A percentile compares a stretch with the other conserved stretches of the same genome.
Evolutionary conservation across 805 yeast species (phyloP).

Genomic region (Myxozyma neglecta): DNA sequence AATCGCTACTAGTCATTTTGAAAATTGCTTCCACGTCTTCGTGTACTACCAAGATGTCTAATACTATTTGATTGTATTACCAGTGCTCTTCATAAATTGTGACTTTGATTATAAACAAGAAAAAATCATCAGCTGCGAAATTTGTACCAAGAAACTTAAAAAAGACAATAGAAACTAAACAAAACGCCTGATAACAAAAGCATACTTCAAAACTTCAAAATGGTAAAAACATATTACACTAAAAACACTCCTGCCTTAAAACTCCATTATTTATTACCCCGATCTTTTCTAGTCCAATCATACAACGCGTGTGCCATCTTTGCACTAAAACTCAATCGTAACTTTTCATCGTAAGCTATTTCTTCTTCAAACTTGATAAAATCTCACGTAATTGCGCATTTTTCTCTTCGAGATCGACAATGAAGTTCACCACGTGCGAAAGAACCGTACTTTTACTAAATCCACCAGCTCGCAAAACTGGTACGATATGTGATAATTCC

Average conservation of each 20-base stretch:
- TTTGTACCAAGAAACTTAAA: not conserved
- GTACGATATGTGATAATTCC: conserved; percentile 43
- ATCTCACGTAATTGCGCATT: conserved; percentile 18
- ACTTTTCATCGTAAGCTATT: not conserved
- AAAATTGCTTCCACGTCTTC: no score
- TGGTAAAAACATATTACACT: not conserved
- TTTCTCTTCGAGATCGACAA: conserved; percentile 17
- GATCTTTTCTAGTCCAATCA: not conserved
- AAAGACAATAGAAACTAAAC: not conserved
- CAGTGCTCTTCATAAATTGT: not conserved
- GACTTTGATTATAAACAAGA: not conserved
- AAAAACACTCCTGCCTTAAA: not conserved
- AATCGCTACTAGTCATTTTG: no score
- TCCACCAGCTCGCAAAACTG: conserved; percentile 35
- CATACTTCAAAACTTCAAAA: not conserved
- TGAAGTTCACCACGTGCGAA: conserved; percentile 22
- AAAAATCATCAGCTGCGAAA: not conserved
- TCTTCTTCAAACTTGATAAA: not conserved
- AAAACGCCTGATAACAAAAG: not conserved
- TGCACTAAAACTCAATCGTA: not conserved
- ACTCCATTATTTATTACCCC: not conserved
- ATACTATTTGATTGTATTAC: no score
- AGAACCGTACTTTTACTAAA: conserved; percentile 30
- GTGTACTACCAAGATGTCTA: no score
- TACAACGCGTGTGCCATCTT: not conserved